Evolutionary conservation across 306 rosid genomes (phyloP), one percentile per base, ranked within the genome.

Genomic region (Canavalia ensiformis): DNA sequence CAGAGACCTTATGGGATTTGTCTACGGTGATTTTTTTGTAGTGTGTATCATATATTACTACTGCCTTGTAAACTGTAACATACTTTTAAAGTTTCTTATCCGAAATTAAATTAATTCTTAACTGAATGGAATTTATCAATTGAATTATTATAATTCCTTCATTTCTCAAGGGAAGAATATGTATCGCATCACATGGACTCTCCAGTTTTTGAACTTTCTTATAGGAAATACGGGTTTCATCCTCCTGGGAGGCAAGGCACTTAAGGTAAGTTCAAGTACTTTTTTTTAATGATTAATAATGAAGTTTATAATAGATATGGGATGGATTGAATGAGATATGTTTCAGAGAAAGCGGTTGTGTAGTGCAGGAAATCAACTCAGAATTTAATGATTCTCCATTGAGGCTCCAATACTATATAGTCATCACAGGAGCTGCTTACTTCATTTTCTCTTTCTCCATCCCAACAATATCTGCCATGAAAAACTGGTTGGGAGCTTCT

Each of bases 221-320:
- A 89, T 90, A 51, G 89, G 80, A 62, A 88, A 90, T 28, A 90
- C 85, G 94, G 94, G 94, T 57, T 86, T 85, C 79, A 85, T 90
- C 34, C 85, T 90, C 37, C 81, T 90, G 0, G 94, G 94, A 44
- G 94, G 94, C 75, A 83, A 86, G 73, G 90, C 90, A 55, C 90
- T 90, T 2, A 86, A 86, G 88, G 94, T 88, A 76, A 44, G 4
- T 6, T 12, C 11, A 11, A 82, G 6, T 18, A 13, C 7, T 8
- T 50, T 33, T 18, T 8, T 50, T 33, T 18, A 3, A 28, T 44
- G 4, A 12, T 64, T 11, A 8, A 30, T 31, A 11, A 18, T 18
- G 25, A 39, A 83, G 33, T 42, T 10, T 13, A 55, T 8, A 30
- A 37, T 18, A 18, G 25, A 18, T 18, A 18, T 18, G 25, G 25